Evolutionary conservation across 768 basidiomycete species (phyloP), one percentile per base, ranked within the genome.

Genomic region (Suillus occidentalis): DNA sequence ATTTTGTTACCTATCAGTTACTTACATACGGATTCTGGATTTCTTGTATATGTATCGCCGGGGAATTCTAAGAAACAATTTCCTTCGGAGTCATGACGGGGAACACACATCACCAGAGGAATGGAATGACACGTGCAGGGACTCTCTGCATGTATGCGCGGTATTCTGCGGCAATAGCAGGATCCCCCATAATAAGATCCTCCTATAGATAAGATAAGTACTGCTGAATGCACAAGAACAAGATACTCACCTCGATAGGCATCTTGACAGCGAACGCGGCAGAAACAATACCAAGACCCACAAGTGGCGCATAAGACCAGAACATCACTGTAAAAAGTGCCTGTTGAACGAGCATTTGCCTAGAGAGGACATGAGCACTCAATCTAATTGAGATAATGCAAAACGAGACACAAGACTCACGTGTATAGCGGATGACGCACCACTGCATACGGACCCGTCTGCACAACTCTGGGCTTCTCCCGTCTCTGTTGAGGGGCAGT

Each of bases 391-490:
- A 25, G 13, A 50, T 25, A 1, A 25, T 7, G 25, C 2, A 25
- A 50, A 61, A 20, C 6, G 49, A 12, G 36, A 68, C 73, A 60
- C 62, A 78, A n/a, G 28, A 68, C 75, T 61, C 62, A 78, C 77
- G 66, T 72, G 63, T 79, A 80, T 12, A 66, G 63, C 8, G 79
- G 79, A 59, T 80, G 79, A 49, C 79, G 79, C 45, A 80, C 73
- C 43, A 77, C 52, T 7, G 74, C 64, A 64, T 79, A 80, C 4
- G 79, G 79, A 4, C 79, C 79, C 8, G 66, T 70, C 43, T 71
- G 67, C 8, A 72, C 69, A 61, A 76, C 12, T 40, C 65, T 72
- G 0, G 72, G 68, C 61, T 77, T 80, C 65, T 74, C 77, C 42
- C 73, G 60, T 58, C 67, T 37, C 76, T 76, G 6, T 13, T 13